phyloP scores from a whole-genome alignment of 352 stramenopile species.

The Elongisporangium senticosum region DNA sequence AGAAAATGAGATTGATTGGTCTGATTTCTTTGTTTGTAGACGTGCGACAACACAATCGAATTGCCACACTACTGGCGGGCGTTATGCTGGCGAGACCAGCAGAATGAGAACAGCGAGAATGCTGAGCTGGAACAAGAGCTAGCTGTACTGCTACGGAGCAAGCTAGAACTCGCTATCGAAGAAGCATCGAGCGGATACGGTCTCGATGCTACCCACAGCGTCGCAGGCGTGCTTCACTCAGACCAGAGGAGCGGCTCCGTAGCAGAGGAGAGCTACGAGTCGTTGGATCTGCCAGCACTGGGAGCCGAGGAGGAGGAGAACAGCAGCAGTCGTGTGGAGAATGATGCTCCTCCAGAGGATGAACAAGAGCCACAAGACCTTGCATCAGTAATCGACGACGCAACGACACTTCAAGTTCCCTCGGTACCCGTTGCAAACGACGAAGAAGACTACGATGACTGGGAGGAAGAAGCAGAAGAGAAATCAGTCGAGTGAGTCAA shows the following conservation, averaged over 20 bases:
- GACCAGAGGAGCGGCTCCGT: slow-evolving; percentile 2
- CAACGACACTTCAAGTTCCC: neutral
- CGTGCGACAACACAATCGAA: slow-evolving; percentile 71
- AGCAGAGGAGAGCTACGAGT: slow-evolving; percentile 61
- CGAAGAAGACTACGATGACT: slow-evolving; percentile 39
- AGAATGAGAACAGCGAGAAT: slow-evolving; percentile 20
- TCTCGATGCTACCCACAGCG: slow-evolving; percentile 37
- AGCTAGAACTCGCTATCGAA: slow-evolving; percentile 34
- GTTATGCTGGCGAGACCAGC: slow-evolving; percentile 42
- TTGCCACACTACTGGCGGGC: slow-evolving; percentile 73
- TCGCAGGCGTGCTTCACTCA: slow-evolving; percentile 11
- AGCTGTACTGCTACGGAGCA: slow-evolving; percentile 33
- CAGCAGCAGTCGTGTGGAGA: slow-evolving; percentile 2
- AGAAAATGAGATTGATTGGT: neutral
- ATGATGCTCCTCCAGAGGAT: slow-evolving; percentile 4
- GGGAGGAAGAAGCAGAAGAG: slow-evolving; percentile 61
- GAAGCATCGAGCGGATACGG: slow-evolving; percentile 69
- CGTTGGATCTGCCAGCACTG: slow-evolving; percentile 45
- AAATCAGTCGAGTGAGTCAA: slow-evolving; percentile 19
- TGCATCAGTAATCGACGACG: slow-evolving; percentile 1
- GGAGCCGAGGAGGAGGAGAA: slow-evolving; percentile 14
- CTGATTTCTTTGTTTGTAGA: slow-evolving; percentile 21
- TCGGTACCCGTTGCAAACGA: slow-evolving; percentile 21
- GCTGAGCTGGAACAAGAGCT: slow-evolving; percentile 36
- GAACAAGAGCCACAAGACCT: neutral